phyloP scores from a whole-genome alignment of 176 grass and related monocot genomes.

The Alopecurus myosuroides region DNA sequence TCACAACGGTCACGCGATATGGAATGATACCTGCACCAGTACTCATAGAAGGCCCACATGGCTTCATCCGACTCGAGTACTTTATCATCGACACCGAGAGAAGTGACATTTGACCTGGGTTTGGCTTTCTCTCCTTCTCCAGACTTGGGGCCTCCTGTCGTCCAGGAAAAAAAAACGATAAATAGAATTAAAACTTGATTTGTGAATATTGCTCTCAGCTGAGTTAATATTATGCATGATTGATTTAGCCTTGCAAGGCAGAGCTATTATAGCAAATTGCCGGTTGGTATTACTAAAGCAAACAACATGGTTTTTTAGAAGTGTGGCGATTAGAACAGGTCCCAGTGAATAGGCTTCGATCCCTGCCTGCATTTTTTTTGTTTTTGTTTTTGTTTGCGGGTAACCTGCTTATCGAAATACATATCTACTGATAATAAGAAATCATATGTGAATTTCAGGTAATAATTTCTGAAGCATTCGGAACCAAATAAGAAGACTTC shows the following conservation, averaged over 20 bases:
- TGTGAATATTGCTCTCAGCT: neutral
- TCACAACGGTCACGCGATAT: neutral
- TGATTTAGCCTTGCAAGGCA: neutral
- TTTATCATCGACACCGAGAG: neutral
- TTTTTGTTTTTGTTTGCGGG: too few relatives aligned
- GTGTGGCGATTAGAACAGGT: neutral
- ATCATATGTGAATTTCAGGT: too few relatives aligned
- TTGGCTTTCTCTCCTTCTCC: neutral
- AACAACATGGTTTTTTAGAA: neutral
- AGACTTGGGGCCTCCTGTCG: neutral
- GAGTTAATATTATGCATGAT: neutral
- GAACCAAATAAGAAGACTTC: neutral
- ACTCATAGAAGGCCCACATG: neutral
- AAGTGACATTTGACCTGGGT: neutral
- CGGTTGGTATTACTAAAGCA: neutral
- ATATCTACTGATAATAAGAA: too few relatives aligned
- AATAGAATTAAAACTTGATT: neutral
- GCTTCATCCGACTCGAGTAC: neutral
- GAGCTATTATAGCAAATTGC: neutral
- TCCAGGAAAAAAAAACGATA: too few relatives aligned
- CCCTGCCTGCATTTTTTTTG: too few relatives aligned
- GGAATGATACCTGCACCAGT: neutral
- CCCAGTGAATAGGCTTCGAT: neutral
- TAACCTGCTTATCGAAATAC: too few relatives aligned
- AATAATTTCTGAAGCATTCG: neutral